Percentiles rank a stretch among this genome's conserved stretches.
Evolutionary conservation across 306 rosid species (phyloP).

Genomic region (Luffa acutangula): DNA sequence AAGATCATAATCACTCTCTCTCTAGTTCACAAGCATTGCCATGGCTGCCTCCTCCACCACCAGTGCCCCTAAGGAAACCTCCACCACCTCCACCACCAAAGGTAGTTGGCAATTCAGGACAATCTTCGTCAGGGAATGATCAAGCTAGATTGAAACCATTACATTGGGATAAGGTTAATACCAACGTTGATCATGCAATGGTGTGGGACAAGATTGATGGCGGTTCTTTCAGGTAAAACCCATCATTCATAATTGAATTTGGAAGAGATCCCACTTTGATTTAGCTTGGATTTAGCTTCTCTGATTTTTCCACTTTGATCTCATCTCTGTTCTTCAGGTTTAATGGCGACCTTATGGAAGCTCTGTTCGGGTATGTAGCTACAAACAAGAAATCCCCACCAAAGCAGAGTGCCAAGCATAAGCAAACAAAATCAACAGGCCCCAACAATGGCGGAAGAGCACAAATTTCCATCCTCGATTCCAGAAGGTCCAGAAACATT

Average conservation of each 20-base stretch:
- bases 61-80: neutral
- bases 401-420: constrained; percentile 13
- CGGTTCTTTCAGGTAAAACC: constrained; percentile 57
- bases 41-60: neutral
- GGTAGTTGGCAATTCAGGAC: neutral
- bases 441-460: constrained; percentile 25
- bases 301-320: neutral
- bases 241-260: neutral
- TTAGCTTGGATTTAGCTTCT: neutral
- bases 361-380: constrained; percentile 56
- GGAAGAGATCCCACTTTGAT: neutral
- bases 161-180: constrained; percentile 85
- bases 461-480: constrained; percentile 55
- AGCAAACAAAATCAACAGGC: constrained; percentile 15
- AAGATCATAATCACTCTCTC: constrained; percentile 16
- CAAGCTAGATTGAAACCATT: constrained; percentile 57
- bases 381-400: constrained; percentile 22
- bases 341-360: constrained; percentile 71
- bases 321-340: constrained; percentile 30
- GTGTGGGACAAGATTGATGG: constrained; percentile 80
- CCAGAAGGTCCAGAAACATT: constrained; percentile 65
- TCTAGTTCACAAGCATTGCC: constrained; percentile 7
- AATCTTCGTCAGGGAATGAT: neutral
- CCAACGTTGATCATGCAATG: constrained; percentile 66
- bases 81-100: constrained; percentile 19